Evolutionary conservation across 352 stramenopile species (phyloP).

Genomic region (Plasmopara viticola): DNA sequence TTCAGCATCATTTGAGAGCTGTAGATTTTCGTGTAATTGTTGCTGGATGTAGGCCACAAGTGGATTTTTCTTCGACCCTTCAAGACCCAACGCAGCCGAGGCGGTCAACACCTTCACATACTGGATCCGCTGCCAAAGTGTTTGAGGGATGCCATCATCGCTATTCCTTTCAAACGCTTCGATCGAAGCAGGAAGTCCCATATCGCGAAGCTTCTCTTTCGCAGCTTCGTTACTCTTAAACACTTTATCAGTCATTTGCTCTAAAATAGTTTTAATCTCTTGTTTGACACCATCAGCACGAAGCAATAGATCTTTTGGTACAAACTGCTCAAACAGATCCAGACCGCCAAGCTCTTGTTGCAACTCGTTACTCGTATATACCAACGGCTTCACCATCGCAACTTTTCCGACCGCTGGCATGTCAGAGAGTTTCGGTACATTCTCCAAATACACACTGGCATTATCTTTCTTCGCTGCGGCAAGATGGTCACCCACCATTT

Average conservation of each 20-base stretch:
- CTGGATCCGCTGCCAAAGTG: slow-evolving; percentile 52
- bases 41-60: slow-evolving; percentile 37
- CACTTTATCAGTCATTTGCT: slow-evolving; percentile 34
- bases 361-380: slow-evolving; percentile 43
- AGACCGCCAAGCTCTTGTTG: slow-evolving; percentile 42
- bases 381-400: slow-evolving; percentile 57
- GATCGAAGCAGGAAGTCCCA: slow-evolving; percentile 69
- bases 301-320: slow-evolving; percentile 46
- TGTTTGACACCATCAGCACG: slow-evolving; percentile 42
- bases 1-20: slow-evolving; percentile 43
- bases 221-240: slow-evolving; percentile 39
- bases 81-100: slow-evolving; percentile 12
- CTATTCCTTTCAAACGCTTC: slow-evolving; percentile 68
- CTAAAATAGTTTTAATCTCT: slow-evolving; percentile 41
- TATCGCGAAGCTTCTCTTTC: slow-evolving; percentile 44
- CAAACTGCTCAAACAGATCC: slow-evolving; percentile 69
- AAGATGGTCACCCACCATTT: slow-evolving; percentile 50
- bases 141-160: slow-evolving; percentile 46
- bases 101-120: slow-evolving; percentile 34
- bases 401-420: slow-evolving; percentile 53
- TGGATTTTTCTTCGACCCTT: slow-evolving; percentile 22
- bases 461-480: slow-evolving; percentile 70
- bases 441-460: slow-evolving; percentile 75
- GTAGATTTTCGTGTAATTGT: slow-evolving; percentile 47
- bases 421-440: slow-evolving; percentile 50